Percentiles rank a stretch among this genome's conserved stretches.
These are phyloP conservation scores for Coffea canephora DNA, from an alignment of 257 asterid genomes.

Conservation along the genomic window DNA sequence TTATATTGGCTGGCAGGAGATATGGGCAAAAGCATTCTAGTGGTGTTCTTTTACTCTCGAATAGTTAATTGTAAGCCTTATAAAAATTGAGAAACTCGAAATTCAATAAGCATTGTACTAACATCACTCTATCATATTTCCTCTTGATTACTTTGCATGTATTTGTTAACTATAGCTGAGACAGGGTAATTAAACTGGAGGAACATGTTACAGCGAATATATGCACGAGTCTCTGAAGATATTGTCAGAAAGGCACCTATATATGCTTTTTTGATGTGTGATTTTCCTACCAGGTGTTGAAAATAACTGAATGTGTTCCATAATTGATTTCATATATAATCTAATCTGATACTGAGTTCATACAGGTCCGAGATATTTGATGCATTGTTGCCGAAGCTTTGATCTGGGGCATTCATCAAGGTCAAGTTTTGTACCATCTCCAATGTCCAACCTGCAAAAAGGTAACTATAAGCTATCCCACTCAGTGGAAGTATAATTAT, in stretches of 20 bases:
- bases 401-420: conserved; percentile 25
- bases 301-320: neutral
- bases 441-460: conserved; percentile 34
- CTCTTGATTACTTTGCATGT: neutral
- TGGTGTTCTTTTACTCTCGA: no score
- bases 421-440: conserved; percentile 30
- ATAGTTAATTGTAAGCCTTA: no score
- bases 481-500: neutral
- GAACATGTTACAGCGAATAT: no score
- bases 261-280: neutral
- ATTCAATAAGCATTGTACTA: neutral
- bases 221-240: neutral
- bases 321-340: neutral
- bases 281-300: neutral
- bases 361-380: conserved; percentile 36
- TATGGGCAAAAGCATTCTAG: no score
- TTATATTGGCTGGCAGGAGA: no score
- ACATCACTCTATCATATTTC: neutral
- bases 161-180: neutral
- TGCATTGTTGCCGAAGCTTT: conserved; percentile 27
- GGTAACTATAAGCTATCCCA: neutral
- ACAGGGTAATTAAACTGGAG: neutral
- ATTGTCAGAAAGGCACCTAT: no score
- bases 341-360: neutral
- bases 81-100: no score